phyloP scores from a whole-genome alignment of 2,329 filamentous ascomycete species.

The Ophiostoma triangulosporum region DNA sequence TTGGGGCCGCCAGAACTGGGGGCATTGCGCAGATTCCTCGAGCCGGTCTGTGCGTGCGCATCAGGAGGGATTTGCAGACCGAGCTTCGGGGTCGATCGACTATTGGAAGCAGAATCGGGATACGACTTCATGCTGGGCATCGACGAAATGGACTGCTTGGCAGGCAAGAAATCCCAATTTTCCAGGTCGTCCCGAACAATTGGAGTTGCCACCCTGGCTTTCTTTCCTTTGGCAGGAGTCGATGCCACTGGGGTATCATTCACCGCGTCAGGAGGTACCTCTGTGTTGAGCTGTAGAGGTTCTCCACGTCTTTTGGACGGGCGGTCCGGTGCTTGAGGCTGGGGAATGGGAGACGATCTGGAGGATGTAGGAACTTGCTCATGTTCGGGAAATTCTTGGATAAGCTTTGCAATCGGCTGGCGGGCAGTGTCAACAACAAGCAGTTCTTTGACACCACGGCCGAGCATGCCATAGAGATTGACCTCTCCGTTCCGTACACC shows the following conservation, averaged over 20 bases:
- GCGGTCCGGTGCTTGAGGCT: neutral
- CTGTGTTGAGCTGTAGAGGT: neutral
- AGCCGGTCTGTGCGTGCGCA: neutral
- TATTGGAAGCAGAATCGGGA: neutral
- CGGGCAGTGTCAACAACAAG: conserved; percentile 51
- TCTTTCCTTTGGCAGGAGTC: too few relatives aligned
- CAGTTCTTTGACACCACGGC: conserved; percentile 55
- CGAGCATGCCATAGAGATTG: conserved; percentile 54
- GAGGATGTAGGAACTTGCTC: too few relatives aligned
- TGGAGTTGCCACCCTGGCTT: neutral
- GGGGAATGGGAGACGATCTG: too few relatives aligned
- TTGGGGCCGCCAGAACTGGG: too few relatives aligned
- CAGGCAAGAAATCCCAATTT: neutral
- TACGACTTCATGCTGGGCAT: neutral
- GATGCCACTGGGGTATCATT: neutral
- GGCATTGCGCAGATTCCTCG: neutral
- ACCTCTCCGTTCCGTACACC: conserved; percentile 53
- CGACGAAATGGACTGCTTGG: too few relatives aligned
- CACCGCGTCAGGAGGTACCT: neutral
- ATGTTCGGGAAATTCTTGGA: too few relatives aligned
- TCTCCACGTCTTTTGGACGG: too few relatives aligned
- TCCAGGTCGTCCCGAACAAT: neutral
- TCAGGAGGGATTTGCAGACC: neutral
- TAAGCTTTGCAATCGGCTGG: conserved; percentile 31
- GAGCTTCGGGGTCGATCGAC: neutral